Evolutionary conservation across 1,139 yeast genomes (phyloP), one percentile per base, ranked within the genome.

Genomic region (Hanseniaspora sp.): DNA sequence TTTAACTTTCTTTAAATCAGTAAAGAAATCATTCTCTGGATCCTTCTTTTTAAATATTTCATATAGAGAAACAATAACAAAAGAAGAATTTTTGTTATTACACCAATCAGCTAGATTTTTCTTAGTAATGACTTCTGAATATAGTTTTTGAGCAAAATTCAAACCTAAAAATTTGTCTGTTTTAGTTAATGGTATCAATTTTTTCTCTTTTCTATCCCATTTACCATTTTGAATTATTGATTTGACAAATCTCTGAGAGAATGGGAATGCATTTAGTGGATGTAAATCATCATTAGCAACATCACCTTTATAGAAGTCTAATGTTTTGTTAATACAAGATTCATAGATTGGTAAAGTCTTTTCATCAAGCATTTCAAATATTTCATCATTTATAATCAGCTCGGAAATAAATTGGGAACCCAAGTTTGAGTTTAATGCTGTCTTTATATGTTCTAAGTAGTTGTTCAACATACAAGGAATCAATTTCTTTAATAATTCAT

Each of bases 321-420:
- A 73, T 9, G 86, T 71, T 12, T 75, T 72, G 48, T 76, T 74
- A n/a, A 85, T 62, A 38, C 86, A 74, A 55, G 73, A 68, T 30
- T 73, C 70, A 70, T 83, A 78, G 49, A 71, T 67, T 1, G 64
- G 66, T 17, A 64, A 62, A 53, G 68, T 69, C 46, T 69, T 62
- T 49, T 73, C 78, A 54, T 76, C 76, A 17, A 77, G 73, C 46
- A 74, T 74, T 15, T 71, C 74, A 56, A 70, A 70, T 45, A 74
- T 73, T 8, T 77, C 78, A 53, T 80, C 77, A 60, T 74, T 78
- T 58, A 86, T 74, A 54, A 88, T 70, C 35, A 86, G 74, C 69
- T 90, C 97, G 43, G 84, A 74, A 54, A 86, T 72, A 59, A 86
- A 82, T 69, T 92, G 97, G 38, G 94, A 77, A 34, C 95, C 95